Evolutionary conservation across 371 early-diverging fungal genomes (phyloP), one percentile per base, ranked within the genome.

Genomic region (Mucor piriformis): DNA sequence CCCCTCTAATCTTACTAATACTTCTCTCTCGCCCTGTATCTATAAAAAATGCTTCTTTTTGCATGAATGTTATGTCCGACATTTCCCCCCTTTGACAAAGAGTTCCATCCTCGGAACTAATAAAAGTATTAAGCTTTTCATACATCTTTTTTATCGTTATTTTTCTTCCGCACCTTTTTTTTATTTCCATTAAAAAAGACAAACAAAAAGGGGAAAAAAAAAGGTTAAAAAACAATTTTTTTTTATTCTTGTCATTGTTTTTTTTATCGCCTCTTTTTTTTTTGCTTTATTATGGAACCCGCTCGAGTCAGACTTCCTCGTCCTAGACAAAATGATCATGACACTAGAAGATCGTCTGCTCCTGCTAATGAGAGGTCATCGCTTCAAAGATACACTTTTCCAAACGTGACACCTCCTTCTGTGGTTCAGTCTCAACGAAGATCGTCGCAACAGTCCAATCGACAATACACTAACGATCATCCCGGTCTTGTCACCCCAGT

Each of bases 401-500:
- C 61, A 32, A 48, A 43, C 15, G 42, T 64, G 5, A 59, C 54
- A n/a, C 58, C 63, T 7, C 63, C 63, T 24, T 64, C 64, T 24
- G 53, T 48, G 3, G 24, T 64, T n/a, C 55, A 59, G 16, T 44
- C 60, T 15, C 67, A 66, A 54, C 53, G 52, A n/a, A 40, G 56
- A 32, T 32, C 34, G 1, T 38, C 33, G 29, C 46, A 55, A 6
- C 61, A 56, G 32, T n/a, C n/a, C n/a, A 48, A 49, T 6, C 40
- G 32, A 32, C 18, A 38, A 23, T 50, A 48, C 32, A 32, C 38
- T 20, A 2, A 21, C 12, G 48, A 57, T 24, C 50, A 48, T 25
- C 20, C 49, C 18, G 54, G 53, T 3, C 44, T 56, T 15, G 57
- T 66, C 6, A 50, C 64, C 20, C 72, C 72, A 12, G 38, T 73